Conservation (phyloP, 176 grass and related monocot genomes). For the Triticum turgidum region DNA sequence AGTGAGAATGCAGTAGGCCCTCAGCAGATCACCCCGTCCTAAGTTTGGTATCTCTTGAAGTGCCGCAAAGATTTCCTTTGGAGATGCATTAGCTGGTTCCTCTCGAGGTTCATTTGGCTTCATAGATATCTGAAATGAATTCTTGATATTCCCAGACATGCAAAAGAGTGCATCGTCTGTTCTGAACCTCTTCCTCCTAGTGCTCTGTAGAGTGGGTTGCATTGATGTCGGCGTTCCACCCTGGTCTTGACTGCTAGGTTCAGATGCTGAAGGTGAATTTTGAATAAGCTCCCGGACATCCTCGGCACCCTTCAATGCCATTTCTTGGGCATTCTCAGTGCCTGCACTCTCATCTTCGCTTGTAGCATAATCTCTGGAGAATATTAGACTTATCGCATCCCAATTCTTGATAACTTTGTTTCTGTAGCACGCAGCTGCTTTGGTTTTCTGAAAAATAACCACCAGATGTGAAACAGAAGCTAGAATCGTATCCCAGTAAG, state of each 20-base stretch:
- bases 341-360: conserved; percentile 34
- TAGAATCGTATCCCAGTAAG: not conserved
- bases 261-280: conserved; percentile 36
- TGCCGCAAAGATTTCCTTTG: conserved; percentile 33
- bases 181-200: conserved; percentile 13
- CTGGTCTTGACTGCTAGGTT: conserved; percentile 18
- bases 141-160: conserved; percentile 28
- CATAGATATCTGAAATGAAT: conserved; percentile 39
- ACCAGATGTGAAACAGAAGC: conserved; percentile 7
- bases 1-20: conserved; percentile 30
- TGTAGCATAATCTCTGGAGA: conserved; percentile 28
- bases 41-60: conserved; percentile 35
- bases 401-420: conserved; percentile 28
- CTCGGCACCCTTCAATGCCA: not conserved
- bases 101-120: conserved; percentile 19
- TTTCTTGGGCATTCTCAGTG: conserved; percentile 29
- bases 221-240: not conserved
- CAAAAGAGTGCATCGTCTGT: conserved; percentile 37
- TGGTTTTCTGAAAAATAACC: conserved; percentile 35
- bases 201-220: not conserved
- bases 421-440: conserved; percentile 21
- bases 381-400: conserved; percentile 31
- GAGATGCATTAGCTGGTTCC: not conserved
- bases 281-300: not conserved
- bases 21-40: conserved; percentile 18